Conservation (phyloP, 1,139 yeast species). For the Kodamaea arcana region DNA sequence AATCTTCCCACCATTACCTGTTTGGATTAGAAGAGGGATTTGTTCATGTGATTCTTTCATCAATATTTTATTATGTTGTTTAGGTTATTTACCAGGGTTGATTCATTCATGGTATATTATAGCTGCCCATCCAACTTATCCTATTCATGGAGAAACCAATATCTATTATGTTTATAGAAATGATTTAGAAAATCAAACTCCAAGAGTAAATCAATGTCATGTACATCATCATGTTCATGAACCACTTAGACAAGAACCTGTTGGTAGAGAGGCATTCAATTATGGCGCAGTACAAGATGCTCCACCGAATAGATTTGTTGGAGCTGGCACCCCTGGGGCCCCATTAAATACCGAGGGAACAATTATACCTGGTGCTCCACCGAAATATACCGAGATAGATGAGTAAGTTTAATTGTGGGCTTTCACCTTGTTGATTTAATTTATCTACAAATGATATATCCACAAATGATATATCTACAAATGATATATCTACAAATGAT, state of each 20-base stretch:
- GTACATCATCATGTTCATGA: slow-evolving; percentile 13
- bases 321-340: slow-evolving; percentile 1
- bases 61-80: slow-evolving; percentile 51
- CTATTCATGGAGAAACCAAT: slow-evolving; percentile 19
- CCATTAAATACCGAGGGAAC: too few relatives aligned
- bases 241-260: slow-evolving; percentile 11
- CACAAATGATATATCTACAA: too few relatives aligned
- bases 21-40: slow-evolving; percentile 62
- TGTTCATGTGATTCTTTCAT: slow-evolving; percentile 60
- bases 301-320: not conserved
- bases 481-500: too few relatives aligned
- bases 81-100: slow-evolving; percentile 69
- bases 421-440: too few relatives aligned
- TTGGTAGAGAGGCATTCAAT: slow-evolving; percentile 9
- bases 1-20: slow-evolving; percentile 69
- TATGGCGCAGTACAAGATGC: slow-evolving; percentile 17
- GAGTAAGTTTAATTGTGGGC: too few relatives aligned
- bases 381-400: slow-evolving; percentile 35
- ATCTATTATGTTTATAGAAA: slow-evolving; percentile 31
- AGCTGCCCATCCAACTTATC: slow-evolving; percentile 36
- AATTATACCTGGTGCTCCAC: slow-evolving; percentile 31
- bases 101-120: slow-evolving; percentile 66
- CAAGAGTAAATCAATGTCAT: slow-evolving; percentile 19
- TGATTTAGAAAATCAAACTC: slow-evolving; percentile 30
- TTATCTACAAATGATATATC: too few relatives aligned